Conservation (phyloP, 345 rosid genomes). For the Mangifera indica region DNA sequence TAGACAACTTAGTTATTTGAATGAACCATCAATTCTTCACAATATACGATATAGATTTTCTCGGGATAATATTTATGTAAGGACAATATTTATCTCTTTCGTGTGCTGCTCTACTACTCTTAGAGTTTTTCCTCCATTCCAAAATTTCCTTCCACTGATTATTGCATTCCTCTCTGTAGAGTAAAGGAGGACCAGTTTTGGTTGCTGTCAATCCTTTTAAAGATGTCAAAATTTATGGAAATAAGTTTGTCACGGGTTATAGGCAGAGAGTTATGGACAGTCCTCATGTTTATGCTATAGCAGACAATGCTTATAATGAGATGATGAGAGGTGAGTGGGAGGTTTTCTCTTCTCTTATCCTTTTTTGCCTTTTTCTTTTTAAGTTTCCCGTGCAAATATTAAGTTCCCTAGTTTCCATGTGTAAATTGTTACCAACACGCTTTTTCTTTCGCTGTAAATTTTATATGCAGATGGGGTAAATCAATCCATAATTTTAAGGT, state of each 20-base stretch:
- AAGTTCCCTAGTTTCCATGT: not conserved
- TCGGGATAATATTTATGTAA: constrained; percentile 81
- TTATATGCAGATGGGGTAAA: constrained; percentile 66
- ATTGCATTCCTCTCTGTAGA: constrained; percentile 43
- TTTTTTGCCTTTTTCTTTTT: not conserved
- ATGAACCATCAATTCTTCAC: constrained; percentile 90
- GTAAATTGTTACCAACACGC: constrained; percentile 15
- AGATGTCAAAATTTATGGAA: constrained; percentile 60
- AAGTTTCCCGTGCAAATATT: constrained; percentile 9
- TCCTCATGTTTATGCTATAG: constrained; percentile 84
- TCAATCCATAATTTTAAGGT: constrained; percentile 97
- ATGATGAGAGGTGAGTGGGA: constrained; percentile 86
- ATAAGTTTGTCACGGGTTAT: constrained; percentile 52
- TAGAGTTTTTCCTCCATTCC: constrained; percentile 2
- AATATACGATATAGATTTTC: constrained; percentile 78
- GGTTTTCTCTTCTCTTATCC: not conserved
- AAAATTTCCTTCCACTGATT: constrained; percentile 18
- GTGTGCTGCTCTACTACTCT: not conserved
- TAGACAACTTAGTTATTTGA: constrained; percentile 87
- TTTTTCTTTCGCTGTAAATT: constrained; percentile 21
- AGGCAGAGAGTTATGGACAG: constrained; percentile 54
- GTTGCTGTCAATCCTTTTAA: constrained; percentile 90
- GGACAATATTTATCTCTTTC: constrained; percentile 33
- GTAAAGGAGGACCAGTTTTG: constrained; percentile 91
- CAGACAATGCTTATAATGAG: constrained; percentile 77